These are phyloP conservation scores for Neostapfia colusana DNA, from an alignment of 176 grass and related monocot genomes.

Conservation along the genomic window DNA sequence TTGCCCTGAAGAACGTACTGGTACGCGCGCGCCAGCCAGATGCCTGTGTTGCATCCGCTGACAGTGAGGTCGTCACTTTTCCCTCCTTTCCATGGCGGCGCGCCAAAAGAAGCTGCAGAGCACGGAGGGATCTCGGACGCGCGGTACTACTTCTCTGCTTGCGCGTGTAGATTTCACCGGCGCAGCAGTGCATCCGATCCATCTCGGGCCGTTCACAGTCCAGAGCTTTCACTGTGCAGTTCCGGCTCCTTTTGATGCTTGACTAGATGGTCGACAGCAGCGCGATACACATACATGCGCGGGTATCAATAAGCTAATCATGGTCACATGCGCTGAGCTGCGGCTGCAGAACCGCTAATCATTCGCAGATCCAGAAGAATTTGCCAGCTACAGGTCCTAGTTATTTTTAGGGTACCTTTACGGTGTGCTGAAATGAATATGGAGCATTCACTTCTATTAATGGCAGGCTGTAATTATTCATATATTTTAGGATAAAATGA, in stretches of 20 bases:
- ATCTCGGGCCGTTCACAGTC: slow-evolving; percentile 24
- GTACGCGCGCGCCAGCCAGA: not conserved
- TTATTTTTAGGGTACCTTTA: not conserved
- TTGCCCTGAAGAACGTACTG: slow-evolving; percentile 19
- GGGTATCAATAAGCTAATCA: slow-evolving; percentile 36
- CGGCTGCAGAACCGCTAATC: slow-evolving; percentile 35
- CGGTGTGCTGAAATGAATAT: no score
- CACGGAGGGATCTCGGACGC: slow-evolving; percentile 24
- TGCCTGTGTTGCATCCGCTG: slow-evolving; percentile 7
- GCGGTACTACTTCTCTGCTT: not conserved
- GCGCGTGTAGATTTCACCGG: not conserved
- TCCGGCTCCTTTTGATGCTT: not conserved
- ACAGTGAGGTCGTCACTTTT: slow-evolving; percentile 33
- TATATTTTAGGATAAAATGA: no score
- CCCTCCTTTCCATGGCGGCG: slow-evolving; percentile 34
- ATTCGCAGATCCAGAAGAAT: slow-evolving; percentile 58
- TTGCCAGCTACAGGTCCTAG: slow-evolving; percentile 34
- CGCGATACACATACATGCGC: not conserved
- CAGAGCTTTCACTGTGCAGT: slow-evolving; percentile 19
- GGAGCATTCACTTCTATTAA: no score
- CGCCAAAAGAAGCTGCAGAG: slow-evolving; percentile 1
- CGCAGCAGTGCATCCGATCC: not conserved
- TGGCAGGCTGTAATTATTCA: no score
- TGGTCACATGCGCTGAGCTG: slow-evolving; percentile 45
- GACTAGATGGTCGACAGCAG: not conserved